Evolutionary conservation across 441 rosid genomes (phyloP), one percentile per base, ranked within the genome.

Genomic region (Erodium moschatum): DNA sequence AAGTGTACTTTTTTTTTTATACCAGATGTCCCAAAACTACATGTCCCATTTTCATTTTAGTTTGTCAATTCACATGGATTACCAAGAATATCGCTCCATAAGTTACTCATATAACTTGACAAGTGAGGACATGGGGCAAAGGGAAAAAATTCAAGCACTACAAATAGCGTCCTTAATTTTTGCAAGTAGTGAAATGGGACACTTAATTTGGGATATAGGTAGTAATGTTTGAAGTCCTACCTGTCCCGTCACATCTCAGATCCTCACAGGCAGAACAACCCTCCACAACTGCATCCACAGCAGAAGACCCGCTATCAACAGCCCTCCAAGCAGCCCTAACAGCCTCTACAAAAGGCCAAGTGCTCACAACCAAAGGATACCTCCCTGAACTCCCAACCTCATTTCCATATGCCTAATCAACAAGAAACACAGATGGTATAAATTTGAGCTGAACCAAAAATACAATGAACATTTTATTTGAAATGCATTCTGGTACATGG

Each of bases 181-280:
- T 46, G 15, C 52, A 46, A 12, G 11, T 46, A 12, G 5, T 46
- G 5, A 46, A 46, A 46, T 11, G 52, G 52, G 52, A 13, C 15
- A 46, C 15, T 46, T 46, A 46, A 1, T 46, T 46, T 46, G 52
- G 15, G 16, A 46, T 46, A 46, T 3, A 48, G 18, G 16, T 12
- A n/a, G 11, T 21, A 12, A 8, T 15, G 9, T 33, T 42, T 35
- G 11, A 15, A 31, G 63, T 13, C 66, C 21, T 58, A 85, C 96
- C 96, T 75, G 97, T 92, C 67, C 97, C 97, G 70, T 89, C 98
- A 71, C 97, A 92, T 31, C 89, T 81, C 69, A 90, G 82, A 68
- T 82, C 89, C 79, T 87, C 96, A 71, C 98, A 90, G 74, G 94
- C 79, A 46, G 98, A 92, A 72, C 98, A 92, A 71, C 97, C 97